Conservation (phyloP, 1,284 basidiomycete genomes). For the Boletus hoseneyae region DNA sequence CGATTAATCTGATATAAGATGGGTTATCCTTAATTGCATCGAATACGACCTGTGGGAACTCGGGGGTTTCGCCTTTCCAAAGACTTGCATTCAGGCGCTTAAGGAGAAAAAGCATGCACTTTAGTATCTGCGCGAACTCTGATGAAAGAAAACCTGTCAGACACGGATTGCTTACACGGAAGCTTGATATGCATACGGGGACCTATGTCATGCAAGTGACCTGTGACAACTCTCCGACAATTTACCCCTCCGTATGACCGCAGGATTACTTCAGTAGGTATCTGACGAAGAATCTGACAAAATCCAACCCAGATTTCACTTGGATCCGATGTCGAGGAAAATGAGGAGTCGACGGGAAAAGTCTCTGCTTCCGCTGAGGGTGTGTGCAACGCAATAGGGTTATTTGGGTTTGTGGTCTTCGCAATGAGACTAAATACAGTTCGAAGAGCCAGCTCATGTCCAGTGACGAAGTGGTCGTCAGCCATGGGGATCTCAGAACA, state of each 20-base stretch:
- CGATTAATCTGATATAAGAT: conserved; percentile 52
- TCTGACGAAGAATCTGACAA: conserved; percentile 44
- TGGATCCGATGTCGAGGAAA: conserved; percentile 38
- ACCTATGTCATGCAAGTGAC: conserved; percentile 61
- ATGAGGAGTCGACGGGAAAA: conserved; percentile 8
- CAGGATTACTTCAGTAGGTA: conserved; percentile 47
- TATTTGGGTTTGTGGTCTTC: conserved; percentile 9
- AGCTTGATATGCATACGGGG: conserved; percentile 48
- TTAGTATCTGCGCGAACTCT: conserved; percentile 70
- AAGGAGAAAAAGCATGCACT: conserved; percentile 53
- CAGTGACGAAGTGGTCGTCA: conserved; percentile 41
- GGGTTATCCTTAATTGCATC: conserved; percentile 81
- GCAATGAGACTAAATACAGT: conserved; percentile 31
- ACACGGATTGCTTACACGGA: neutral
- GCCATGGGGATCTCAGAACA: conserved; percentile 45
- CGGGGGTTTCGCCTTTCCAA: conserved; percentile 65
- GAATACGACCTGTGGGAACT: conserved; percentile 73
- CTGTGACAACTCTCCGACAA: conserved; percentile 49
- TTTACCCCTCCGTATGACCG: conserved; percentile 38
- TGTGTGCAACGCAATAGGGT: neutral
- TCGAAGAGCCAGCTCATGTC: conserved; percentile 45
- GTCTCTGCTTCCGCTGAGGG: conserved; percentile 8
- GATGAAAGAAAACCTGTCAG: conserved; percentile 1
- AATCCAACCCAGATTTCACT: conserved; percentile 56
- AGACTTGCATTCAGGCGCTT: conserved; percentile 50